Evolutionary conservation across 2,329 filamentous ascomycete genomes (phyloP).

Genomic region (Phialocephala subalpina): DNA sequence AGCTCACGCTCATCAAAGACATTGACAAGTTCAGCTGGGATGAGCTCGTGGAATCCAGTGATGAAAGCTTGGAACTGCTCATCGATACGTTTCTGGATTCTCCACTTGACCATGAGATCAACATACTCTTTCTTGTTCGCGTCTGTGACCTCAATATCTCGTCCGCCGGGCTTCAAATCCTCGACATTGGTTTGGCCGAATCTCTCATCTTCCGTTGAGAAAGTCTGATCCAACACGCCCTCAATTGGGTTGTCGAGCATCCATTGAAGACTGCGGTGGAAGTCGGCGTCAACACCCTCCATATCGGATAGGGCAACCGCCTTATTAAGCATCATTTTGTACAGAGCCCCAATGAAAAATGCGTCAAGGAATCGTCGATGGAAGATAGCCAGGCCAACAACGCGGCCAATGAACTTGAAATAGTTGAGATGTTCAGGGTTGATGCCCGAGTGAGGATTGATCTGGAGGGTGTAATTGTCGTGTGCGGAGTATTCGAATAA

Average conservation of each 20-base stretch:
- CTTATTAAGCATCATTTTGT: slow-evolving; percentile 99
- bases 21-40: slow-evolving; percentile 94
- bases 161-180: slow-evolving; percentile 88
- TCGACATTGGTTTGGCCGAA: slow-evolving; percentile 95
- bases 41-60: slow-evolving; percentile 96
- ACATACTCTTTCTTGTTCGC: slow-evolving; percentile 99
- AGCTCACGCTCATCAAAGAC: slow-evolving; percentile 98
- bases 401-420: slow-evolving; percentile 99
- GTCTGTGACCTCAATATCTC: slow-evolving; percentile 95
- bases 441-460: slow-evolving; percentile 98
- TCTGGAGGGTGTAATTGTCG: slow-evolving; percentile 99
- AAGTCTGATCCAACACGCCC: slow-evolving; percentile 92
- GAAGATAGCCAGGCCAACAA: slow-evolving; percentile 97
- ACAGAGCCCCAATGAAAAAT: slow-evolving; percentile 98
- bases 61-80: slow-evolving; percentile 99
- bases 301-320: slow-evolving; percentile 91
- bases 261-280: slow-evolving; percentile 96
- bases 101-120: slow-evolving; percentile 98
- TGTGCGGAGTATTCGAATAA: slow-evolving; percentile 99
- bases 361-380: slow-evolving; percentile 96
- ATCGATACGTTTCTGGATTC: slow-evolving; percentile 97
- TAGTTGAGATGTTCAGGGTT: slow-evolving; percentile 99
- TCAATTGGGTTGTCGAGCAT: slow-evolving; percentile 98
- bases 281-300: slow-evolving; percentile 98
- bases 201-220: slow-evolving; percentile 95